Base-by-base conservation (phyloP, 2,329 filamentous ascomycete genomes). In the Didymella sp. region DNA sequence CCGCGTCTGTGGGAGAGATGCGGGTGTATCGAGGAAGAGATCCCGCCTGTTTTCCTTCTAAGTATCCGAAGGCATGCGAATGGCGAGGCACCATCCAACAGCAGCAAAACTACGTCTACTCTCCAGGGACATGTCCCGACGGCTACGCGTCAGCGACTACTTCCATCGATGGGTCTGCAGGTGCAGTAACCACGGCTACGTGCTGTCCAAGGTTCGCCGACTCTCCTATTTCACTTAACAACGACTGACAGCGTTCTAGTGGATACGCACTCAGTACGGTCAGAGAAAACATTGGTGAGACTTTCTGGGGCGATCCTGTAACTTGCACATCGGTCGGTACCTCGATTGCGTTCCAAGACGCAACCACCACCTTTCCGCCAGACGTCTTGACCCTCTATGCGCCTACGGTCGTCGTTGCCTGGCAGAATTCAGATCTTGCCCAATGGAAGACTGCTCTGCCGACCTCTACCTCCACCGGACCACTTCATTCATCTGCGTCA, bases 121-220 rank as follows among this genome's bases (percentile, higher is more conserved):
- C 30, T 9, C 24, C 51, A 8, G 45, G 37, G 2, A 38, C 28
- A 30, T 55, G 51, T 38, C 44, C 37, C 6, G 38, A 21, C 30
- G 37, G 30, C 12, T 48, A 48, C 15, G 38, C 4, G 8, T 28
- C 51, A n/a, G 51, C 44, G 17, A 38, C 28, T 8, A 31, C 25
- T 3, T 27, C 11, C 12, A 25, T 44, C 22, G 28, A 47, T 17
- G 15, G 24, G 17, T 27, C 28, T 33, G 28, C 22, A 3, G 17
- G 17, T 24, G 24, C 30, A 12, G 19, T 21, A 13, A 45, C 51
- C 13, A 42, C 27, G 12, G 44, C 44, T 6, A 54, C 37, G 11
- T 54, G 51, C 19, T 54, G 51, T 38, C 44, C 51, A 38, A 54
- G 43, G 41, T 33, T n/a, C 3, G 15, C 25, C 24, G 12, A 24